Percentiles rank a stretch among this genome's conserved stretches.
phyloP scores from a whole-genome alignment of 2,329 filamentous ascomycete species.

The Eutypa lata region DNA sequence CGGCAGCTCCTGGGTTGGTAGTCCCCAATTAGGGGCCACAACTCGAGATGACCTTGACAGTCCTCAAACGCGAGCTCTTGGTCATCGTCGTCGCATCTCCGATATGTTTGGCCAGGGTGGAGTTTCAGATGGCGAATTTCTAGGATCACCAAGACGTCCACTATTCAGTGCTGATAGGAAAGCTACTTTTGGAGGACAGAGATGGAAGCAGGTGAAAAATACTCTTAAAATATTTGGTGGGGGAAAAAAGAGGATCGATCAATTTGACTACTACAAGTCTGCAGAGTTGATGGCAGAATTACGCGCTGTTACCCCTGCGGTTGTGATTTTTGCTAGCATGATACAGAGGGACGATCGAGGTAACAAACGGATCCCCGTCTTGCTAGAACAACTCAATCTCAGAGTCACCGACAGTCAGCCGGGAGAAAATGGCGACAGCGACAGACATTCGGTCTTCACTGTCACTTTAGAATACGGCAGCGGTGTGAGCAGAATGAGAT shows the following conservation, averaged over 20 bases:
- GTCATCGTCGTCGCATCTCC: slow-evolving; percentile 64
- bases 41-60: slow-evolving; percentile 51
- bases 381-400: slow-evolving; percentile 92
- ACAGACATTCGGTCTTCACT: slow-evolving; percentile 79
- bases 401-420: slow-evolving; percentile 76
- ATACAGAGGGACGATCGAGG: slow-evolving; percentile 96
- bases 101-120: slow-evolving; percentile 62
- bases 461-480: slow-evolving; percentile 96
- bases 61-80: slow-evolving; percentile 52
- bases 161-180: slow-evolving; percentile 65
- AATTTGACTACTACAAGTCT: slow-evolving; percentile 91
- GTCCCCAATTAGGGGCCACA: slow-evolving; percentile 46
- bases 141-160: slow-evolving; percentile 49
- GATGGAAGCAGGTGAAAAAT: slow-evolving; percentile 91
- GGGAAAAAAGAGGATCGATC: slow-evolving; percentile 74
- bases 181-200: slow-evolving; percentile 72
- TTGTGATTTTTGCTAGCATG: slow-evolving; percentile 93
- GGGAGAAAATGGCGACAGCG: slow-evolving; percentile 56
- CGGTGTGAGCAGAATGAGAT: slow-evolving; percentile 93
- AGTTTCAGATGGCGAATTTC: slow-evolving; percentile 60
- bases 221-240: slow-evolving; percentile 71
- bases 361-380: slow-evolving; percentile 88
- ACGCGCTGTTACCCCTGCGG: slow-evolving; percentile 86
- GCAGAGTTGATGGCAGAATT: slow-evolving; percentile 95
- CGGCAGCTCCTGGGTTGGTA: slow-evolving; percentile 56